Percentiles rank a stretch among this genome's conserved stretches.
phyloP scores from a whole-genome alignment of 1,284 basidiomycete genomes.

The Trametes versicolor region DNA sequence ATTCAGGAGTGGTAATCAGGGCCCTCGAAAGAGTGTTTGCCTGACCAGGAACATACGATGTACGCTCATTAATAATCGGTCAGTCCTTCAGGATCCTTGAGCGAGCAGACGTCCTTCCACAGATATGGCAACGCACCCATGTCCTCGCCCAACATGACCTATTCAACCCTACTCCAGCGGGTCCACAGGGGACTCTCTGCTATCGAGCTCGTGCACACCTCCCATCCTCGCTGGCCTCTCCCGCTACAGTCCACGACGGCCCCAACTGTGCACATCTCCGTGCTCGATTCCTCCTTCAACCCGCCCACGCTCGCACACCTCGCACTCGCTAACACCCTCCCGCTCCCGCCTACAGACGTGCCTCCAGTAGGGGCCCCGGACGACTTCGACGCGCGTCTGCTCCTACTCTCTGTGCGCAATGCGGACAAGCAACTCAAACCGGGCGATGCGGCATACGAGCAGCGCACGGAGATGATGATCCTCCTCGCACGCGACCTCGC shows the following conservation, averaged over 20 bases:
- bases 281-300: slow-evolving; percentile 95
- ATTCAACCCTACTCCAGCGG: slow-evolving; percentile 45
- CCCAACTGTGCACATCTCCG: slow-evolving; percentile 58
- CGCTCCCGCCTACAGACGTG: slow-evolving; percentile 39
- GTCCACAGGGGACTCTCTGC: slow-evolving; percentile 57
- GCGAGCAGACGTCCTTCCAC: neutral
- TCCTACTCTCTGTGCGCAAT: slow-evolving; percentile 90
- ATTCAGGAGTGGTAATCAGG: no score
- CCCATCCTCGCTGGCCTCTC: slow-evolving; percentile 67
- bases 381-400: slow-evolving; percentile 79
- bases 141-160: slow-evolving; percentile 17
- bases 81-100: slow-evolving; percentile 5
- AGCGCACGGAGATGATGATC: slow-evolving; percentile 87
- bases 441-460: slow-evolving; percentile 77
- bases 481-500: slow-evolving; percentile 65
- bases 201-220: slow-evolving; percentile 63
- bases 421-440: slow-evolving; percentile 85
- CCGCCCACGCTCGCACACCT: slow-evolving; percentile 92
- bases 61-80: slow-evolving; percentile 13
- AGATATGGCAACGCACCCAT: slow-evolving; percentile 3
- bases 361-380: neutral
- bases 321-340: slow-evolving; percentile 68
- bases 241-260: slow-evolving; percentile 23
- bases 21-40: neutral
- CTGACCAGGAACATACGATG: neutral